phyloP scores from a whole-genome alignment of 2,329 filamentous ascomycete genomes.

The Lasiodiplodia hormozganensis region DNA sequence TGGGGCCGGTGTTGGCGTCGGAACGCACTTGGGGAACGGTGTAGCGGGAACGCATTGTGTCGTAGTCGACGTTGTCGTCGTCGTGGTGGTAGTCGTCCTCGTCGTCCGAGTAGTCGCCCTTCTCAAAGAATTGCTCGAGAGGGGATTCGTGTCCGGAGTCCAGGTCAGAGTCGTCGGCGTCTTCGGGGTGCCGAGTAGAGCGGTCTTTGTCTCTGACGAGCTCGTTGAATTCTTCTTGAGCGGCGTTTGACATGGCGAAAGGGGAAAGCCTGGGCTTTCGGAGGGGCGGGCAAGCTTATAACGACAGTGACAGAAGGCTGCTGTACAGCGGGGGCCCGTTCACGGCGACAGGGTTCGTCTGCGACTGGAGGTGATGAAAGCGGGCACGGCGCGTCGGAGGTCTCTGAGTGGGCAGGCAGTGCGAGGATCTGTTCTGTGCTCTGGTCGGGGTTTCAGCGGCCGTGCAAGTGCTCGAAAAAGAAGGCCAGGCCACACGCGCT shows the following conservation, averaged over 20 bases:
- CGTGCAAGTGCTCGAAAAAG: slow-evolving; percentile 13
- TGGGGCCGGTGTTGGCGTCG: slow-evolving; percentile 78
- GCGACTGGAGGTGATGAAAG: slow-evolving; percentile 18
- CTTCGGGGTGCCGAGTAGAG: slow-evolving; percentile 56
- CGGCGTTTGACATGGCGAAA: slow-evolving; percentile 42
- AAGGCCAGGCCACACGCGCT: slow-evolving; percentile 22
- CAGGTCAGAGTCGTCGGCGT: slow-evolving; percentile 60
- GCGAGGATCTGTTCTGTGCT: slow-evolving; percentile 29
- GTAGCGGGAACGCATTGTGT: slow-evolving; percentile 61
- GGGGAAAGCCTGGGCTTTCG: slow-evolving; percentile 23
- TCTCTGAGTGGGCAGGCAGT: slow-evolving; percentile 21
- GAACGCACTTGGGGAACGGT: slow-evolving; percentile 67
- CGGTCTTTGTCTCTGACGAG: slow-evolving; percentile 56
- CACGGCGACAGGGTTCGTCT: slow-evolving; percentile 20
- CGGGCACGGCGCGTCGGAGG: slow-evolving; percentile 23
- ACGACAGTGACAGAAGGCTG: slow-evolving; percentile 19
- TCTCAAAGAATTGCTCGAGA: slow-evolving; percentile 63
- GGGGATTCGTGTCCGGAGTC: slow-evolving; percentile 54
- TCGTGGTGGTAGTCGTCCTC: slow-evolving; percentile 52
- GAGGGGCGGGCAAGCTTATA: slow-evolving; percentile 28
- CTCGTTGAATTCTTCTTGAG: slow-evolving; percentile 60
- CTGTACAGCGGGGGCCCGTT: slow-evolving; percentile 20
- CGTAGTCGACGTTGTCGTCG: slow-evolving; percentile 46
- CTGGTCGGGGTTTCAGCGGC: slow-evolving; percentile 21
- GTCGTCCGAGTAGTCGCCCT: slow-evolving; percentile 60